A percentile compares a stretch with the other conserved stretches of the same genome.
phyloP scores from a whole-genome alignment of 495 filamentous ascomycete genomes.

The Collariella sp. region DNA sequence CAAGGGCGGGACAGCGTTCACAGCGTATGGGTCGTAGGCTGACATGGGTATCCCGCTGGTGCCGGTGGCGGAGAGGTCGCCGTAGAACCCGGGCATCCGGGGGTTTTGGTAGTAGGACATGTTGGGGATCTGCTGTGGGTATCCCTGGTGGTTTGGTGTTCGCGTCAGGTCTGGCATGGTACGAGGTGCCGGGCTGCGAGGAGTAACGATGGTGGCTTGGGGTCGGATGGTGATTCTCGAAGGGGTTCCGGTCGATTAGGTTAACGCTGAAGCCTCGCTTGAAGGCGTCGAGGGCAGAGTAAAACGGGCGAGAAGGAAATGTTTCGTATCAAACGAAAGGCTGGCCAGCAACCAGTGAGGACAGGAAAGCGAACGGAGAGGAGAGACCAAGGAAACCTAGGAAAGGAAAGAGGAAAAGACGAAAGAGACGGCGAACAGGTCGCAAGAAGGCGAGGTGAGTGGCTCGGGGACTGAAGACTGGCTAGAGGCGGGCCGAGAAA shows the following conservation, averaged over 20 bases:
- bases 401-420: constrained; percentile 24
- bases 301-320: constrained; percentile 3
- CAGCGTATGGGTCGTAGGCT: constrained; percentile 33
- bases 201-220: not conserved
- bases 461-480: constrained; percentile 26
- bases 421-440: constrained; percentile 22
- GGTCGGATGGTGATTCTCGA: constrained; percentile 10
- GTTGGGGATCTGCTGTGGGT: constrained; percentile 19
- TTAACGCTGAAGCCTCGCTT: constrained; percentile 6
- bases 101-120: constrained; percentile 28
- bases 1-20: constrained; percentile 28
- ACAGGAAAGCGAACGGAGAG: constrained; percentile 17
- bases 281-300: constrained; percentile 2
- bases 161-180: constrained; percentile 29
- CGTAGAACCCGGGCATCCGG: constrained; percentile 23
- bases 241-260: constrained; percentile 9
- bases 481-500: constrained; percentile 18
- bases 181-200: constrained; percentile 1
- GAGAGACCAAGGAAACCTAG: constrained; percentile 20
- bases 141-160: constrained; percentile 26
- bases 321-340: constrained; percentile 42
- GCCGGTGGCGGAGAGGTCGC: constrained; percentile 20
- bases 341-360: constrained; percentile 24
- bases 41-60: constrained; percentile 20
- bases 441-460: constrained; percentile 23